Evolutionary conservation across 192 early-diverging fungal genomes (phyloP), one percentile per base, ranked within the genome.

Genomic region (Geosiphon pyriformis): DNA sequence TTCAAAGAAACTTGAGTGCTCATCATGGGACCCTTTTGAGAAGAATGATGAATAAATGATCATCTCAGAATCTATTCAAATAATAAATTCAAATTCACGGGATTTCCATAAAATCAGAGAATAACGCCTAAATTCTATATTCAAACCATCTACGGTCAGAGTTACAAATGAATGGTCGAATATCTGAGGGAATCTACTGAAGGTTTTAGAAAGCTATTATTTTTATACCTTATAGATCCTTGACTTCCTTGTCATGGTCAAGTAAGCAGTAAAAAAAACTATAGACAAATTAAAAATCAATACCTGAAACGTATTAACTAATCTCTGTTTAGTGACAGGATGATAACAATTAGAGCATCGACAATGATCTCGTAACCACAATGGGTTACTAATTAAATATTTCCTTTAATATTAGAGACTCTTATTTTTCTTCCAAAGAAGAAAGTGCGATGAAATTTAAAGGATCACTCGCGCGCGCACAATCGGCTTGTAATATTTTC

Each of bases 351-450:
- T 50, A 2, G 82, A 74, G 56, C 92, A 94, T 26, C 78, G 81
- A 71, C 92, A 94, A 72, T 94, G 92, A 67, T 94, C 90, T 11
- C 92, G 75, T 35, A 94, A 78, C 92, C 92, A 94, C 32, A 94
- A 78, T 18, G 80, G 69, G 70, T 92, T 82, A 68, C 82, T 87
- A 10, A 15, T 42, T 10, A 42, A 42, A 42, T 42, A 42, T 10
- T 42, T 42, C 37, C n/a, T n/a, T n/a, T n/a, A 15, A 42, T 42
- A 10, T 42, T 42, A 42, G 15, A 10, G 37, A 42, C 15, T 42
- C 15, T 42, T 42, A 42, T 42, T 42, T 42, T 42, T 42, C 15
- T 42, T 15, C 15, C 37, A 42, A 42, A 15, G 15, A 10, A 42
- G 6, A 6, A 15, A 42, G n/a, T n/a, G n/a, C n/a, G n/a, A n/a